Percentiles rank a stretch among this genome's conserved stretches.
phyloP scores from a whole-genome alignment of 257 asterid species.

The Forsythia suspensa region DNA sequence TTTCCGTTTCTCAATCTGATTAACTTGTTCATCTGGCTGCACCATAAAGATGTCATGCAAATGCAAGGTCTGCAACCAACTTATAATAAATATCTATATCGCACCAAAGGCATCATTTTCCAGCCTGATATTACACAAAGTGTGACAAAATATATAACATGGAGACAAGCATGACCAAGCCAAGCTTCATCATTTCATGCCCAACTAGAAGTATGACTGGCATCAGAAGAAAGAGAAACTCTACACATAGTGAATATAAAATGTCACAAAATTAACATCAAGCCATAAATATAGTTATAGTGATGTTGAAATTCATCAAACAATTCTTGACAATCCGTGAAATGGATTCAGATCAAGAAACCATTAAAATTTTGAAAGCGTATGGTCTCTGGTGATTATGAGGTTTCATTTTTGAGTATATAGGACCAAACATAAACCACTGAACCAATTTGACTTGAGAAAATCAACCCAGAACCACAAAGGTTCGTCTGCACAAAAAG shows the following conservation, averaged over 20 bases:
- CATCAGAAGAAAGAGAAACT: neutral
- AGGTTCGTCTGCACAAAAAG: neutral
- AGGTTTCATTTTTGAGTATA: neutral
- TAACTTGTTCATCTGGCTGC: neutral
- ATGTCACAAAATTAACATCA: neutral
- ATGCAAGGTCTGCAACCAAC: neutral
- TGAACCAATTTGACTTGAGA: neutral
- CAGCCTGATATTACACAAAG: neutral
- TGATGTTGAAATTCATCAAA: neutral
- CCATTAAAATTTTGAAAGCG: neutral
- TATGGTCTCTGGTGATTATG: neutral
- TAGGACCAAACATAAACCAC: neutral
- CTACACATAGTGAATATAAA: neutral
- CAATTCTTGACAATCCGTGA: neutral
- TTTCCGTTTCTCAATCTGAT: neutral
- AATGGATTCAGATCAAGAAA: neutral
- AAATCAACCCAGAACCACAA: neutral
- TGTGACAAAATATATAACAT: neutral
- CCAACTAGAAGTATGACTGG: neutral
- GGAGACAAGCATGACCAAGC: neutral
- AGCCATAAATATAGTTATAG: neutral
- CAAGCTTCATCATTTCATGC: neutral
- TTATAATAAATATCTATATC: neutral
- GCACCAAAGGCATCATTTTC: neutral
- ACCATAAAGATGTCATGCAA: slow-evolving; percentile 10